A percentile compares a stretch with the other conserved stretches of the same genome.
Evolutionary conservation across 345 rosid genomes (phyloP).

Genomic region (Anastatica hierochuntica): DNA sequence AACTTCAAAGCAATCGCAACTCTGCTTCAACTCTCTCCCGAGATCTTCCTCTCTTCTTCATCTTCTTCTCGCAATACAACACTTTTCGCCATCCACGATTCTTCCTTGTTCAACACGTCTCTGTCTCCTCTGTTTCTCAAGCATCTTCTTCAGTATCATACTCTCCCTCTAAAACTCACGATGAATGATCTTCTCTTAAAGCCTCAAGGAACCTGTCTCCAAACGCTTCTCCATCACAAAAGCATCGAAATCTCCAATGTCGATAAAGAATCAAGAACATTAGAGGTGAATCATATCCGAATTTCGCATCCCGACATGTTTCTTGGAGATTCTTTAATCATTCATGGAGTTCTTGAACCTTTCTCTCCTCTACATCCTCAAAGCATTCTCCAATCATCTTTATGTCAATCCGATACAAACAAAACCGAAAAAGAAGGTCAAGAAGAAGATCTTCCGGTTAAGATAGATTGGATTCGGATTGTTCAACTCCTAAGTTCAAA

Average conservation of each 20-base stretch:
- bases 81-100: slow-evolving; percentile 63
- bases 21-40: slow-evolving; percentile 49
- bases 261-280: slow-evolving; percentile 22
- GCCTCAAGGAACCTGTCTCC: slow-evolving; percentile 44
- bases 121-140: slow-evolving; percentile 41
- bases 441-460: background rate
- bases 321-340: slow-evolving; percentile 47
- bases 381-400: slow-evolving; percentile 10
- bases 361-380: slow-evolving; percentile 32
- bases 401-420: slow-evolving; percentile 21
- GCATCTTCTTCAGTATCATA: slow-evolving; percentile 64
- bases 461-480: slow-evolving; percentile 47
- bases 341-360: slow-evolving; percentile 64
- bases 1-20: slow-evolving; percentile 57
- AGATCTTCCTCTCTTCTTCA: slow-evolving; percentile 47
- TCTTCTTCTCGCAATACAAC: slow-evolving; percentile 55
- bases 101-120: slow-evolving; percentile 39
- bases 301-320: slow-evolving; percentile 60
- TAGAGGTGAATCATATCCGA: slow-evolving; percentile 45
- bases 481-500: slow-evolving; percentile 53
- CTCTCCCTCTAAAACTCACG: slow-evolving; percentile 41
- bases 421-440: slow-evolving; percentile 14
- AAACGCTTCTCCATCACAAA: slow-evolving; percentile 43
- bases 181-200: slow-evolving; percentile 39
- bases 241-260: slow-evolving; percentile 40